Evolutionary conservation across 2,329 filamentous ascomycete species (phyloP).

Genomic region (Helotiales sp.): DNA sequence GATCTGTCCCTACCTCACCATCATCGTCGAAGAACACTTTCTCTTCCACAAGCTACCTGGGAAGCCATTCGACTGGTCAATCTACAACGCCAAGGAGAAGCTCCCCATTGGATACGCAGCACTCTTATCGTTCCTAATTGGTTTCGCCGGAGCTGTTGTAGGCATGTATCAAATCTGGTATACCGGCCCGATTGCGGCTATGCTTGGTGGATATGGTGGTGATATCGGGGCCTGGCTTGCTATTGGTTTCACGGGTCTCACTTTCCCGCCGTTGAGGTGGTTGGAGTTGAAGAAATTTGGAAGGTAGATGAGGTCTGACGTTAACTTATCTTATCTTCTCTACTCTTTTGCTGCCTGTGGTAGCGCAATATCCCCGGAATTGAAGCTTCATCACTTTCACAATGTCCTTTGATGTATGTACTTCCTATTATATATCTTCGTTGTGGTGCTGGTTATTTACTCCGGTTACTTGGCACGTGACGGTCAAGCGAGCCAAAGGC

Average conservation of each 20-base stretch:
- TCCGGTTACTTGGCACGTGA: no score
- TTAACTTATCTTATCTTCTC: neutral
- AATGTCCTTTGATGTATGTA: no score
- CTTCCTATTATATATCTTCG: no score
- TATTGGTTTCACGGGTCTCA: conserved; percentile 8
- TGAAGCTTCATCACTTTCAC: no score
- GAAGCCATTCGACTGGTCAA: conserved; percentile 38
- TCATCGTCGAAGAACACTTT: conserved; percentile 63
- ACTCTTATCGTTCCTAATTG: conserved; percentile 63
- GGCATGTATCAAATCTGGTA: conserved; percentile 74
- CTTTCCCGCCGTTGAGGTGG: conserved; percentile 23
- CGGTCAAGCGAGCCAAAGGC: no score
- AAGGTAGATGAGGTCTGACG: neutral
- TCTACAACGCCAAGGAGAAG: conserved; percentile 61
- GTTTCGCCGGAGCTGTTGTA: conserved; percentile 66
- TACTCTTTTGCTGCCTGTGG: neutral
- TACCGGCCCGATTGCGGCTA: conserved; percentile 55
- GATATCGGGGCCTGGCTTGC: conserved; percentile 32
- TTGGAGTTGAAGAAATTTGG: conserved; percentile 25
- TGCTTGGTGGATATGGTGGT: conserved; percentile 21
- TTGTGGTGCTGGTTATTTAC: no score
- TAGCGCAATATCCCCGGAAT: neutral
- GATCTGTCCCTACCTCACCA: conserved; percentile 66
- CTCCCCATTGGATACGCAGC: conserved; percentile 67
- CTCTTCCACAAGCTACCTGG: conserved; percentile 66